Conservation (phyloP, 1,139 yeast species). For the Candida albicans region DNA sequence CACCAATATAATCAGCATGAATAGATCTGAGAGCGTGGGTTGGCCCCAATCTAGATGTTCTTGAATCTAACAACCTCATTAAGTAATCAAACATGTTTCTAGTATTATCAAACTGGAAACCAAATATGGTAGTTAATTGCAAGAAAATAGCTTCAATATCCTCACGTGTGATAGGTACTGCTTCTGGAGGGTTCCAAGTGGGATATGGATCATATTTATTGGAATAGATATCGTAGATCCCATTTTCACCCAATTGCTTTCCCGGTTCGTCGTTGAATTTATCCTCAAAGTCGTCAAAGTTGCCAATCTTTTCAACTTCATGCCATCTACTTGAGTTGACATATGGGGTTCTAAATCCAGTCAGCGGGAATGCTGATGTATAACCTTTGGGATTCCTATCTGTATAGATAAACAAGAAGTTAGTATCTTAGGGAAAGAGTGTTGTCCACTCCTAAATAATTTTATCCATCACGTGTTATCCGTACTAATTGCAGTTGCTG, state of each 20-base stretch:
- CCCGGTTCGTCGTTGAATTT: slow-evolving; percentile 22
- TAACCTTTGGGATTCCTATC: slow-evolving; percentile 16
- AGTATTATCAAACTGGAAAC: slow-evolving; percentile 63
- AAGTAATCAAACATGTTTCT: slow-evolving; percentile 81
- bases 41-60: slow-evolving; percentile 65
- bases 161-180: slow-evolving; percentile 57
- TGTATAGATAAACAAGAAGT: slow-evolving; percentile 1
- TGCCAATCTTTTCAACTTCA: slow-evolving; percentile 33
- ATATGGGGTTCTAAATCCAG: slow-evolving; percentile 51
- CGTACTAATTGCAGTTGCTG: slow-evolving; percentile 22
- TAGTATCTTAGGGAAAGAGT: slow-evolving; percentile 2
- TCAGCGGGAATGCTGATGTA: slow-evolving; percentile 34
- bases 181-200: slow-evolving; percentile 48
- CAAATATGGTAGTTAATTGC: slow-evolving; percentile 56
- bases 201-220: slow-evolving; percentile 55
- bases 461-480: slow-evolving; percentile 10
- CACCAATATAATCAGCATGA: slow-evolving; percentile 84
- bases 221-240: slow-evolving; percentile 39
- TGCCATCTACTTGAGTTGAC: slow-evolving; percentile 48
- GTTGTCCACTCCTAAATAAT: not conserved
- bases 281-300: slow-evolving; percentile 21
- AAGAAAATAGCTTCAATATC: slow-evolving; percentile 59
- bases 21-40: slow-evolving; percentile 54
- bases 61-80: slow-evolving; percentile 81
- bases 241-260: slow-evolving; percentile 41